These are phyloP conservation scores for Lactarius evosmus DNA, from an alignment of 768 basidiomycete genomes.

Conservation along the genomic window DNA sequence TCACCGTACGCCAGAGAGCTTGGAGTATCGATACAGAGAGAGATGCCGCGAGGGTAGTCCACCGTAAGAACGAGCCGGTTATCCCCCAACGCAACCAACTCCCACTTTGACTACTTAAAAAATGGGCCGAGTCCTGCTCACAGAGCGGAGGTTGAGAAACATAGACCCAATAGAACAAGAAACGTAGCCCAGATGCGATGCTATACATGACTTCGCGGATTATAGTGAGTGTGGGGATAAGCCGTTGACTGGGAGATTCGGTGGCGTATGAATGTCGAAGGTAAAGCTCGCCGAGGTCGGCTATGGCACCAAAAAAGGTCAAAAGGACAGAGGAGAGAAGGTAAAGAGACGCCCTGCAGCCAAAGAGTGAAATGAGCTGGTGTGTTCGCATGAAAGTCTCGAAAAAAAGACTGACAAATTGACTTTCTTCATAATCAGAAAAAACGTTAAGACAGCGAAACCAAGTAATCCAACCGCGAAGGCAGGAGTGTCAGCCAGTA, in stretches of 20 bases:
- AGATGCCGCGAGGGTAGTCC: slow-evolving; percentile 44
- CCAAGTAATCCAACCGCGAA: slow-evolving; percentile 33
- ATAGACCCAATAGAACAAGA: slow-evolving; percentile 67
- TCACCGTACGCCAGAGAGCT: slow-evolving; percentile 56
- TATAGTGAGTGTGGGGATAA: slow-evolving; percentile 42
- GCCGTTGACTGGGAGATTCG: slow-evolving; percentile 27
- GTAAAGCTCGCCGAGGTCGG: slow-evolving; percentile 60
- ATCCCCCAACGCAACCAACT: slow-evolving; percentile 66
- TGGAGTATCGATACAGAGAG: slow-evolving; percentile 55
- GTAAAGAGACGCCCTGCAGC: slow-evolving; percentile 41
- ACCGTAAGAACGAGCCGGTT: slow-evolving; percentile 52
- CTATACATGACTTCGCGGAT: slow-evolving; percentile 59
- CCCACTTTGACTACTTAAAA: slow-evolving; percentile 42
- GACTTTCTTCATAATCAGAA: slow-evolving; percentile 29
- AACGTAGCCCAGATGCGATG: slow-evolving; percentile 55
- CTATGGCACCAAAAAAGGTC: slow-evolving; percentile 57
- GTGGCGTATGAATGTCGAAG: slow-evolving; percentile 27
- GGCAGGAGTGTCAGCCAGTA: slow-evolving; percentile 33
- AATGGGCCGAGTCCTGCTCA: slow-evolving; percentile 34
- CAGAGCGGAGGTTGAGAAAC: slow-evolving; percentile 55
- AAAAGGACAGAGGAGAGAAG: slow-evolving; percentile 57
- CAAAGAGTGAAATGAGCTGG: neutral
- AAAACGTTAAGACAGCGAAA: slow-evolving; percentile 33
- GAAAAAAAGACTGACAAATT: slow-evolving; percentile 22
- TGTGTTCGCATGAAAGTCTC: neutral